A percentile compares a stretch with the other conserved stretches of the same genome.
These are phyloP conservation scores for Dictyostelium firmibasis DNA, from an alignment of 78 protist genomes.

Conservation along the genomic window DNA sequence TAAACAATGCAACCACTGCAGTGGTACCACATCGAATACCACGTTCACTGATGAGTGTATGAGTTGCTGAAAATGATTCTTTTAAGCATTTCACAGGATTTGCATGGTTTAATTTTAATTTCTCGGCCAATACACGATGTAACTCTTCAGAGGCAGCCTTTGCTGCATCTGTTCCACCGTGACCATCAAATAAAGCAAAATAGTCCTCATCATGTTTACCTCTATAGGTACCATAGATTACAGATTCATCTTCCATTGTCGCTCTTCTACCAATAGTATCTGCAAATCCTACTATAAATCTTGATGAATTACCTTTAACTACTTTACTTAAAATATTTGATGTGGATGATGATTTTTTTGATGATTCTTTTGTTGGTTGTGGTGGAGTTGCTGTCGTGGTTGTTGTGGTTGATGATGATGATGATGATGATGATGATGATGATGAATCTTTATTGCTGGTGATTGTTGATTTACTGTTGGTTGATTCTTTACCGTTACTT, in stretches of 20 bases:
- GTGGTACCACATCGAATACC: conserved; percentile 86
- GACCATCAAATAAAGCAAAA: conserved; percentile 88
- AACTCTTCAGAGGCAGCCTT: conserved; percentile 31
- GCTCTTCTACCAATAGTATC: conserved; percentile 89
- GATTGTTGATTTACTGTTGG: background rate
- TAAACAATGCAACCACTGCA: conserved; percentile 71
- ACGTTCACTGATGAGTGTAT: conserved; percentile 14
- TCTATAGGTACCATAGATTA: conserved; percentile 68
- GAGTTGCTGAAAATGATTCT: conserved; percentile 38
- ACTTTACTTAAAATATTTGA: conserved; percentile 3
- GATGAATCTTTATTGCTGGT: background rate
- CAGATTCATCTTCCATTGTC: conserved; percentile 86
- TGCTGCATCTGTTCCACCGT: conserved; percentile 86
- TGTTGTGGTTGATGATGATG: background rate
- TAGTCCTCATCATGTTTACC: conserved; percentile 79
- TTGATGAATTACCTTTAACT: conserved; percentile 55
- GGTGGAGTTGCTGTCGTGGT: background rate
- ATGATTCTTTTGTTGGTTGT: background rate
- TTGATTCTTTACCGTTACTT: background rate
- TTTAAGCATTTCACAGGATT: conserved; percentile 51
- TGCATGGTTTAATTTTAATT: background rate
- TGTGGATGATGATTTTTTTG: background rate
- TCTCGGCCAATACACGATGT: conserved; percentile 43
- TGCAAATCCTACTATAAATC: conserved; percentile 83
- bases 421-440: background rate